Base-by-base conservation (phyloP, 208 protist genomes). In the Crithidia sp. region DNA sequence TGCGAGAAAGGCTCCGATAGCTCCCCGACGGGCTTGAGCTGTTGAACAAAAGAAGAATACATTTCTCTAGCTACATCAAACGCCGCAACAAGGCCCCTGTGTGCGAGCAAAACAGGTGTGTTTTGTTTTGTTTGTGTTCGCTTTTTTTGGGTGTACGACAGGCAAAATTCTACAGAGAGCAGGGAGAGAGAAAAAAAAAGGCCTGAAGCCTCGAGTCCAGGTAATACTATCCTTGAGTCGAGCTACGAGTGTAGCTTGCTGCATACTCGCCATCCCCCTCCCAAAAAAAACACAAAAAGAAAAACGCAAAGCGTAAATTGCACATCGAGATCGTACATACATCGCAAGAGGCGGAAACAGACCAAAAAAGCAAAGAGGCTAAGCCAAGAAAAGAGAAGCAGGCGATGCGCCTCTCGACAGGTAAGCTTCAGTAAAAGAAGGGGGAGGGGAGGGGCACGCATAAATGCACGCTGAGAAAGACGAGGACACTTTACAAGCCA, bases 161-260 rank as follows among this genome's bases (percentile, higher is more conserved):
- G 9, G 45, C 17, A 60, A 44, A 39, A 28, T 19, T 40, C 50
- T 19, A 45, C 5, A 19, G 28, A 45, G 45, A n/a, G 56, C 5
- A 71, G 28, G 49, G 40, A 36, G 10, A 64, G 13, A 74, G 28
- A 19, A 19, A 67, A 53, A 54, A 58, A 53, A 74, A 19, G 14
- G 17, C 45, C 45, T 13, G 45, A 13, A 49, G 12, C 9, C 7
- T 49, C 9, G 45, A 49, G 12, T 49, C 45, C 45, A 14, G 2
- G 45, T 7, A 7, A 49, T 49, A 49, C 7, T 49, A 13, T 49
- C 45, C 7, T 49, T 49, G 45, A 14, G 45, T 49, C 45, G 12
- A 14, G 45, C 12, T 49, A 13, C 45, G 9, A 49, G 7, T 49
- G 45, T 14, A 49, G 45, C 45, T 49, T 49, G 9, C 12, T 2